Evolutionary conservation across 2,329 filamentous ascomycete species (phyloP).

Genomic region (Colletotrichum chlorophyti): DNA sequence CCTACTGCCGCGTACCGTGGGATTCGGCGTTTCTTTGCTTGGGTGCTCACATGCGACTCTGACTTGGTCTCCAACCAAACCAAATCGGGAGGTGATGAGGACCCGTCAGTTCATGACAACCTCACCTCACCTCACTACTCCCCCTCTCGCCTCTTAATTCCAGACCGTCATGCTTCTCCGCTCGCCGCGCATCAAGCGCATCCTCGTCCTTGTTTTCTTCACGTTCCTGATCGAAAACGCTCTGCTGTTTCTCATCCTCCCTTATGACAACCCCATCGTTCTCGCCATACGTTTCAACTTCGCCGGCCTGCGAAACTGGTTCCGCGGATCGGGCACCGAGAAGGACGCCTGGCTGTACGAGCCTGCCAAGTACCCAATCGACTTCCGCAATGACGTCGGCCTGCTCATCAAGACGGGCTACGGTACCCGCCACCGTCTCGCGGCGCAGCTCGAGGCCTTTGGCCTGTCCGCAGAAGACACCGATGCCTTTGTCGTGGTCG

Average conservation of each 20-base stretch:
- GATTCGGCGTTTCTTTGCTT: too few species aligned
- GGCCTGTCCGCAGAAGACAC: conserved; percentile 43
- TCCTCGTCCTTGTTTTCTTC: background rate
- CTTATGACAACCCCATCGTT: conserved; percentile 25
- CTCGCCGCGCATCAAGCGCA: conserved; percentile 16
- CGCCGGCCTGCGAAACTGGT: conserved; percentile 37
- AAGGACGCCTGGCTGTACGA: conserved; percentile 51
- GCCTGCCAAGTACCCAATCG: conserved; percentile 48
- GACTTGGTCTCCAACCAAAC: background rate
- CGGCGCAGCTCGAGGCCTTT: conserved; percentile 54
- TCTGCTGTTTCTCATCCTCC: conserved; percentile 22
- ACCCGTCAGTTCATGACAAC: background rate
- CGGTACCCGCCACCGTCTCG: conserved; percentile 56
- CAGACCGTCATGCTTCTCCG: conserved; percentile 3
- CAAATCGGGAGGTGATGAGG: background rate
- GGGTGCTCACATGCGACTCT: background rate
- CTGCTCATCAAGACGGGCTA: conserved; percentile 64
- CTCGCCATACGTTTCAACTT: conserved; percentile 29
- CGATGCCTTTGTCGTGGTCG: conserved; percentile 55
- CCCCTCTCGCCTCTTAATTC: background rate
- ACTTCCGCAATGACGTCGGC: conserved; percentile 53
- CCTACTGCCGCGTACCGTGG: too few species aligned
- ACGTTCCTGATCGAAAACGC: conserved; percentile 15
- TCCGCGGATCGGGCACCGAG: conserved; percentile 36
- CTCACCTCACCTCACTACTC: background rate